Base-by-base conservation (phyloP, 2,329 filamentous ascomycete species). In the Paecilomyces niveus region DNA sequence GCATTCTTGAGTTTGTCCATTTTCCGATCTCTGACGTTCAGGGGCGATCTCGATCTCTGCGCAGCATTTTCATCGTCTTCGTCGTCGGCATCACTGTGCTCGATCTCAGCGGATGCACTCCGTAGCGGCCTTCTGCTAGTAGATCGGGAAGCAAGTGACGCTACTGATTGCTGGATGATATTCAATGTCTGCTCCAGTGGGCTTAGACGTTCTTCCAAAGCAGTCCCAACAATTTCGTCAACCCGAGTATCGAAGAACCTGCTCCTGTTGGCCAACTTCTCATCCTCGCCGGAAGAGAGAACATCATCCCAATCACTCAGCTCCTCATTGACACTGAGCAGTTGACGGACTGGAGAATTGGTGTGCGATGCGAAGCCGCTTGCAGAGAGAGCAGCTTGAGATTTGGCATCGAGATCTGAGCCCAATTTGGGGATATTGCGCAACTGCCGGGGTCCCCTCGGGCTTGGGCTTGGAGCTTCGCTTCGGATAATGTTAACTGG, bases 251-350 rank as follows among this genome's bases (percentile, higher is more conserved):
- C 92, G 68, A 97, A 97, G 81, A 96, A 97, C 53, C 85, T 84
- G 62, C 89, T 90, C 54, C 92, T 86, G 56, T 87, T 86, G 63
- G 89, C 85, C 58, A 97, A 80, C 74, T 96, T 96, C 55, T 86
- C 84, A 59, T 95, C 90, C 67, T 95, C 90, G 33, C 88, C 87
- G 18, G 90, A 89, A 9, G 89, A 88, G 61, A 97, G 87, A 53
- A 88, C 85, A 69, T 89, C 89, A 68, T 96, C 92, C 94, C 94
- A 99, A 72, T 97, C 93, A 70, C 92, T 97, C 60, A 86, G 83
- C 24, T 88, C 86, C 15, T 87, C 78, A 33, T 75, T 74, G 24
- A 81, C 81, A 60, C 81, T 83, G 65, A 87, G 85, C 57, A 90
- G 79, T 57, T 84, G 83, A 61, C 85, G 83, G 31, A 91, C 77